Percentiles rank a stretch among this genome's conserved stretches.
phyloP scores from a whole-genome alignment of 2,329 filamentous ascomycete species.

The Aureobasidium lini region DNA sequence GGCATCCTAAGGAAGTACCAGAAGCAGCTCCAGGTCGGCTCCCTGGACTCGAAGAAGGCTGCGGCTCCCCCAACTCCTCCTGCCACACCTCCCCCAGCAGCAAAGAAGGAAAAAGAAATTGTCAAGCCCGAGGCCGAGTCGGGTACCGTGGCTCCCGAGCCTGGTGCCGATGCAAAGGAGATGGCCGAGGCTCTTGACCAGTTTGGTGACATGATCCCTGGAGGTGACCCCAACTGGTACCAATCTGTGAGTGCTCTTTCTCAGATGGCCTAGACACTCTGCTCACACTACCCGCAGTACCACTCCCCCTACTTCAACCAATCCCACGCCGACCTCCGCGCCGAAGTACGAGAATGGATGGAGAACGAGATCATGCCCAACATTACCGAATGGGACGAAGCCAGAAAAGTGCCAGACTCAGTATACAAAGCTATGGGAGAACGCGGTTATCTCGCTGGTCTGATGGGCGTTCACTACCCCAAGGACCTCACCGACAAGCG shows the following conservation, averaged over 20 bases:
- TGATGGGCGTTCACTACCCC: constrained; percentile 79
- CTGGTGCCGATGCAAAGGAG: constrained; percentile 39
- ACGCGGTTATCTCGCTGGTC: constrained; percentile 84
- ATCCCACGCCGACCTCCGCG: constrained; percentile 81
- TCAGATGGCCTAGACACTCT: not conserved
- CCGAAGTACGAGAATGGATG: constrained; percentile 88
- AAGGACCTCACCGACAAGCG: constrained; percentile 54
- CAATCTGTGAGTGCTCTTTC: constrained; percentile 60
- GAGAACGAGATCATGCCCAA: constrained; percentile 82
- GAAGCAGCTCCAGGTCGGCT: constrained; percentile 72
- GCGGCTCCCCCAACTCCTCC: constrained; percentile 43
- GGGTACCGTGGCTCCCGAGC: constrained; percentile 39
- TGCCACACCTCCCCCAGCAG: constrained; percentile 39
- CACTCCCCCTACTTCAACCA: constrained; percentile 97
- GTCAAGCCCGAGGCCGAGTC: constrained; percentile 54
- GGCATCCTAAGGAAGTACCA: constrained; percentile 75
- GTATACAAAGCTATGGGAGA: constrained; percentile 96
- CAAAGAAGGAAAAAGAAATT: constrained; percentile 39
- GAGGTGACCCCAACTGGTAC: constrained; percentile 90
- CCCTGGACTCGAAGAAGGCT: constrained; percentile 77
- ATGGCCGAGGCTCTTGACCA: constrained; percentile 70
- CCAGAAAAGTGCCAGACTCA: constrained; percentile 74
- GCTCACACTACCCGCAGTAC: constrained; percentile 52
- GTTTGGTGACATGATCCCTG: constrained; percentile 81
- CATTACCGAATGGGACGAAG: constrained; percentile 95